A percentile compares a stretch with the other conserved stretches of the same genome.
phyloP scores from a whole-genome alignment of 768 basidiomycete species.

The Phylloporus rhodoxanthus region DNA sequence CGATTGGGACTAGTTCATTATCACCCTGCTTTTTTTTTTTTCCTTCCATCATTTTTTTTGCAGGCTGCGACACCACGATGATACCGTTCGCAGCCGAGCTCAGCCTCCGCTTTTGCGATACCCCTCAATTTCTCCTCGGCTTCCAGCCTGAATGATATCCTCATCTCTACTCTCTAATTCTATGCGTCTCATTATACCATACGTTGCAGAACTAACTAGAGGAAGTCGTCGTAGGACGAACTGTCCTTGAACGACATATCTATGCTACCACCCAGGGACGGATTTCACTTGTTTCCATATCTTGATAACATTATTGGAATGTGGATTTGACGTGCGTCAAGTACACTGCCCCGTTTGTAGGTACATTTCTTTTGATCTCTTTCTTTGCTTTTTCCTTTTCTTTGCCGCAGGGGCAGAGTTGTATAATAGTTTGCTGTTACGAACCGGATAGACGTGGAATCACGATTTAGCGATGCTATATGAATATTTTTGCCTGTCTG shows the following conservation, averaged over 20 bases:
- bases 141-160: slow-evolving; percentile 5
- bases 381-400: neutral
- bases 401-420: slow-evolving; percentile 1
- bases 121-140: slow-evolving; percentile 8
- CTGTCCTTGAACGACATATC: slow-evolving; percentile 10
- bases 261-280: slow-evolving; percentile 15
- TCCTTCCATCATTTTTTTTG: neutral
- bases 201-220: slow-evolving; percentile 20
- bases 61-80: neutral
- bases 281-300: slow-evolving; percentile 13
- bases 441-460: slow-evolving; percentile 9
- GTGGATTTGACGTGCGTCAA: slow-evolving; percentile 2
- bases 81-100: neutral
- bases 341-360: slow-evolving; percentile 12
- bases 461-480: neutral
- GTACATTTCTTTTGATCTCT: slow-evolving; percentile 8
- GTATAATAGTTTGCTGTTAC: slow-evolving; percentile 7
- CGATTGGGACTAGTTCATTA: slow-evolving; percentile 59
- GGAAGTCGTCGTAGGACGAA: slow-evolving; percentile 19
- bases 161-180: slow-evolving; percentile 4
- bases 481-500: neutral
- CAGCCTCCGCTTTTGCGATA: slow-evolving; percentile 18
- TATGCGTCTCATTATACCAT: slow-evolving; percentile 21
- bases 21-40: neutral
- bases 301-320: slow-evolving; percentile 23